Conservation (phyloP, 495 filamentous ascomycete species). For the Arthonia radiata region DNA sequence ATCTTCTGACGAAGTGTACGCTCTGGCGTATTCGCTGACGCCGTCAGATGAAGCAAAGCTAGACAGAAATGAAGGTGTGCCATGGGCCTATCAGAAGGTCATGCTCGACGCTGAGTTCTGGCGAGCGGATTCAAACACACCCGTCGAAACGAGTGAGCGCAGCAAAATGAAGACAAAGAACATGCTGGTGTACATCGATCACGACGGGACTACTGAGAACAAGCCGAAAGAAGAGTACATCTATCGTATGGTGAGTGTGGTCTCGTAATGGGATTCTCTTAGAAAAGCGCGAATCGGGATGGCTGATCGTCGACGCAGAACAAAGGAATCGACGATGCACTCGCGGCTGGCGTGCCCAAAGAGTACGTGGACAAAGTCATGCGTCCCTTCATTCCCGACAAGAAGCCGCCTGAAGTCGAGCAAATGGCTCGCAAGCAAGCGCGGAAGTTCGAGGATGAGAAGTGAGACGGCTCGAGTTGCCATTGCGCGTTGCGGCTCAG, state of each 20-base stretch:
- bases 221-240: constrained; percentile 37
- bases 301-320: no score
- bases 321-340: constrained; percentile 34
- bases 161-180: constrained; percentile 4
- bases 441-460: no score
- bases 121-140: constrained; percentile 8
- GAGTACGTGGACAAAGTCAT: constrained; percentile 31
- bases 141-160: background rate
- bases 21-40: constrained; percentile 26
- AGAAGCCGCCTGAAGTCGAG: no score
- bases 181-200: constrained; percentile 36
- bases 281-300: no score
- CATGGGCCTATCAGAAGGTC: constrained; percentile 25
- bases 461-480: no score
- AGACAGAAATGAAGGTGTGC: constrained; percentile 34
- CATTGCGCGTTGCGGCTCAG: no score
- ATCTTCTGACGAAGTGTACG: constrained; percentile 16
- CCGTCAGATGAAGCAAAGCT: constrained; percentile 20
- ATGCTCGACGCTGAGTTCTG: constrained; percentile 17
- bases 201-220: constrained; percentile 15
- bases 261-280: no score
- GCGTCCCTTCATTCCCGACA: constrained; percentile 31
- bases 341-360: constrained; percentile 27
- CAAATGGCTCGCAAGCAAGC: no score
- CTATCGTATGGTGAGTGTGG: constrained; percentile 35